Percentiles rank a stretch among this genome's conserved stretches.
phyloP scores from a whole-genome alignment of 257 asterid species.

The Echites panduratus region DNA sequence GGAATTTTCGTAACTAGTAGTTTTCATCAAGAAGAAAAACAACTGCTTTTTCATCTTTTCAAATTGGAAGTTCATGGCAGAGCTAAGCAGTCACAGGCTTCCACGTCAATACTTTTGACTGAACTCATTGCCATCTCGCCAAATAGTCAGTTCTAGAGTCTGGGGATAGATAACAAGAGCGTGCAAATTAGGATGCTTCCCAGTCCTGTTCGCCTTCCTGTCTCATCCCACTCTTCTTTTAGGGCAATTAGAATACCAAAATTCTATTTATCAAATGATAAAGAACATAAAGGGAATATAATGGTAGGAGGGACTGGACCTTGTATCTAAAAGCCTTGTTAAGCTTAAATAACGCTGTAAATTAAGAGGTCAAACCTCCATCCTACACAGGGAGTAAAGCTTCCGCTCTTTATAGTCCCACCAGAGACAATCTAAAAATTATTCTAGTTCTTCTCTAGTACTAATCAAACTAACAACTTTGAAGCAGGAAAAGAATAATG shows the following conservation, averaged over 20 bases:
- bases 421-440: neutral
- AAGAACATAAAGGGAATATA: neutral
- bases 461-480: neutral
- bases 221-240: neutral
- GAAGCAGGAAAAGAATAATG: neutral
- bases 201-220: neutral
- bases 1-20: too few relatives aligned
- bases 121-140: slow-evolving; percentile 91
- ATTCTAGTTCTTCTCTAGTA: neutral
- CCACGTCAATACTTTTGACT: slow-evolving; percentile 89
- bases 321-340: too few relatives aligned
- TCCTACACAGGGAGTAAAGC: too few relatives aligned
- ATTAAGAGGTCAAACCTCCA: too few relatives aligned
- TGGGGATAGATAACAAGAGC: slow-evolving; percentile 26
- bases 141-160: slow-evolving; percentile 83
- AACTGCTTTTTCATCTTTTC: neutral
- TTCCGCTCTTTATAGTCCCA: too few relatives aligned
- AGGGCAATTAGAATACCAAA: neutral
- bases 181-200: slow-evolving; percentile 3
- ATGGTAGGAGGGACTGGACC: too few relatives aligned
- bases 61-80: slow-evolving; percentile 48
- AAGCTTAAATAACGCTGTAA: too few relatives aligned
- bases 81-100: slow-evolving; percentile 59
- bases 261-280: neutral
- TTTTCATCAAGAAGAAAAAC: neutral